Evolutionary conservation across 768 basidiomycete species (phyloP), one percentile per base, ranked within the genome.

Genomic region (Tylopilus intermedius): DNA sequence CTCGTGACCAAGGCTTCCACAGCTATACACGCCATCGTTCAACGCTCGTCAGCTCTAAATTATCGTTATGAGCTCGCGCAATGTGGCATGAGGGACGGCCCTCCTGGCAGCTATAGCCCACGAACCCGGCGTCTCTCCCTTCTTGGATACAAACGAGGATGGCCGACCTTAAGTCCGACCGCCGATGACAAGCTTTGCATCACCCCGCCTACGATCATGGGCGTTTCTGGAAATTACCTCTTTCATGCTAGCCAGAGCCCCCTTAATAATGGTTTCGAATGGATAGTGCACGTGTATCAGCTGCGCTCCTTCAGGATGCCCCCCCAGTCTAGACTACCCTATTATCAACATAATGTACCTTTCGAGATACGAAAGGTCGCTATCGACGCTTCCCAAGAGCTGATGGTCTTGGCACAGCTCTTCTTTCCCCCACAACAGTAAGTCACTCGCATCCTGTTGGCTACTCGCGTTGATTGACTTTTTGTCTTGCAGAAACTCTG

Each of bases 351-450:
- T 57, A 65, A 62, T 58, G 51, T 71, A 4, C 60, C 67, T 53
- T 69, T 71, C 53, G 67, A 69, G 26, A 64, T 69, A 50, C 65
- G 69, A 46, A 64, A 62, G 51, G 60, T 69, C 21, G 67, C 69
- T 13, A 71, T 69, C 40, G 67, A 69, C 33, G 53, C 60, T 37
- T 57, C 59, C 5, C 67, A 69, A 52, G 62, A 66, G 49, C 40
- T 69, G 56, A 62, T 69, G 63, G 50, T 69, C 21, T 49, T 69
- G 49, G 62, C 63, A 2, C 68, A 69, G 39, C 62, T 69, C 41
- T 61, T 63, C 43, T 58, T 65, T n/a, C 58, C 69, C 22, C 55
- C 67, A 13, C 65, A 68, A 40, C 58, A 60, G 67, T 52, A 46
- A 45, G 67, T 52, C 18, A 18, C 37, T 35, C 18, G 2, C 8